Conservation (phyloP, 2,329 filamentous ascomycete species). For the Acrocalymma vagum region DNA sequence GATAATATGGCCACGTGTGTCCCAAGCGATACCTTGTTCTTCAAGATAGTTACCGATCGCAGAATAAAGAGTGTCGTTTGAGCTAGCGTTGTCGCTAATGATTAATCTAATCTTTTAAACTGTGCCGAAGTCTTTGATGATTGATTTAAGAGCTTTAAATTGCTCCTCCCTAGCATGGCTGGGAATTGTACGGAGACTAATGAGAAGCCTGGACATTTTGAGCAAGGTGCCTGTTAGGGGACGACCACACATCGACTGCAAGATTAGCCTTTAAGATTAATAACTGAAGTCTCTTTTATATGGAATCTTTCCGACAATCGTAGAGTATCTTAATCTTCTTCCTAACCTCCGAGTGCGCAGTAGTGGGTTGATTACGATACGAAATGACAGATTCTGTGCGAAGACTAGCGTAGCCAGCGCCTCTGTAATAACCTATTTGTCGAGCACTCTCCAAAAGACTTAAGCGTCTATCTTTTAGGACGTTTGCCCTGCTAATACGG, state of each 20-base stretch:
- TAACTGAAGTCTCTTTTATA: slow-evolving; percentile 5
- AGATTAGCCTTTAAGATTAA: slow-evolving; percentile 7
- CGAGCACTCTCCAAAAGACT: slow-evolving; percentile 4
- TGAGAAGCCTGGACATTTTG: slow-evolving; percentile 3
- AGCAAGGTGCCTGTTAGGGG: slow-evolving; percentile 4
- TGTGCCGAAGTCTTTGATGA: slow-evolving; percentile 11
- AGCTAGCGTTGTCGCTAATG: too few species aligned
- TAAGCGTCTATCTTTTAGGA: slow-evolving; percentile 5
- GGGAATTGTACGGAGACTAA: slow-evolving; percentile 2
- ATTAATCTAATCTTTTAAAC: slow-evolving; percentile 6
- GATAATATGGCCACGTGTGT: slow-evolving; percentile 9
- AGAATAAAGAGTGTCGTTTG: slow-evolving; percentile 10
- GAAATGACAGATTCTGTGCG: slow-evolving; percentile 4
- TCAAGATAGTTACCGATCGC: slow-evolving; percentile 6
- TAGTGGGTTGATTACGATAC: slow-evolving; percentile 1
- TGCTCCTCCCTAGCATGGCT: slow-evolving; percentile 2
- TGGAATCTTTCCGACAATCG: slow-evolving; percentile 5
- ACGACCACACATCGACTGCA: slow-evolving; percentile 4
- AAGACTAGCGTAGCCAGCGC: slow-evolving; percentile 3
- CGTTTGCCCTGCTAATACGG: not conserved
- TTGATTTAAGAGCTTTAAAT: slow-evolving; percentile 6
- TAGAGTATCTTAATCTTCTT: slow-evolving; percentile 7
- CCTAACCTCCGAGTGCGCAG: slow-evolving; percentile 3
- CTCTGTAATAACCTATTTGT: slow-evolving; percentile 6
- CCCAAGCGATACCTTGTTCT: slow-evolving; percentile 10